These are phyloP conservation scores for Linum trigynum DNA, from an alignment of 345 rosid genomes.

Conservation along the genomic window DNA sequence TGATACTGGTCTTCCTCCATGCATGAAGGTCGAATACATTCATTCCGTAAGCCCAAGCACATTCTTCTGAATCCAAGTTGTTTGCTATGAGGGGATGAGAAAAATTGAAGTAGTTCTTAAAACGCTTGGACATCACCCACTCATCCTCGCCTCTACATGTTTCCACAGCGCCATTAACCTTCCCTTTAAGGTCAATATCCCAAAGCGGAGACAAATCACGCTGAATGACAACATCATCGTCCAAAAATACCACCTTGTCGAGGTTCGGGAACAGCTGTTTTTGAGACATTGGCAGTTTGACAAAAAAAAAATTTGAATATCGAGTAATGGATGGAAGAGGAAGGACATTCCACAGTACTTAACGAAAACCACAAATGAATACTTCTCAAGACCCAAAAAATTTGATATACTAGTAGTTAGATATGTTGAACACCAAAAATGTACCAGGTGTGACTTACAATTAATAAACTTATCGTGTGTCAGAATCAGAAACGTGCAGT, in stretches of 20 bases:
- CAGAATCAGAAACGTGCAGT: background rate
- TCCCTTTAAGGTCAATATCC: constrained; percentile 81
- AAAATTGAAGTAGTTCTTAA: constrained; percentile 96
- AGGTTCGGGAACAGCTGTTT: constrained; percentile 93
- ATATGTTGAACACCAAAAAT: no score
- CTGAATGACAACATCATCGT: constrained; percentile 93
- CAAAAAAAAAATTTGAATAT: constrained; percentile 8
- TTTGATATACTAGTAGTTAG: no score
- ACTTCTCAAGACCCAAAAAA: no score
- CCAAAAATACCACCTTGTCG: constrained; percentile 89
- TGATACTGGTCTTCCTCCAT: constrained; percentile 81
- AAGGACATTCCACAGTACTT: background rate
- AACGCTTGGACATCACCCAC: constrained; percentile 97
- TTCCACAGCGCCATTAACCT: constrained; percentile 98
- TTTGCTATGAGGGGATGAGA: constrained; percentile 87
- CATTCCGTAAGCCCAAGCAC: constrained; percentile 99
- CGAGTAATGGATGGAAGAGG: background rate
- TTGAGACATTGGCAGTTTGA: constrained; percentile 1
- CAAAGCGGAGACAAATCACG: constrained; percentile 86
- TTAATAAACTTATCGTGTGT: background rate
- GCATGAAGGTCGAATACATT: constrained; percentile 81
- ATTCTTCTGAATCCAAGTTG: constrained; percentile 80
- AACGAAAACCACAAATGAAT: no score
- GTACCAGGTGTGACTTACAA: background rate
- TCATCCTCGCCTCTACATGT: constrained; percentile 94